These are phyloP conservation scores for Eragrostis curvula DNA, from an alignment of 176 grass and related monocot genomes.

Conservation along the genomic window DNA sequence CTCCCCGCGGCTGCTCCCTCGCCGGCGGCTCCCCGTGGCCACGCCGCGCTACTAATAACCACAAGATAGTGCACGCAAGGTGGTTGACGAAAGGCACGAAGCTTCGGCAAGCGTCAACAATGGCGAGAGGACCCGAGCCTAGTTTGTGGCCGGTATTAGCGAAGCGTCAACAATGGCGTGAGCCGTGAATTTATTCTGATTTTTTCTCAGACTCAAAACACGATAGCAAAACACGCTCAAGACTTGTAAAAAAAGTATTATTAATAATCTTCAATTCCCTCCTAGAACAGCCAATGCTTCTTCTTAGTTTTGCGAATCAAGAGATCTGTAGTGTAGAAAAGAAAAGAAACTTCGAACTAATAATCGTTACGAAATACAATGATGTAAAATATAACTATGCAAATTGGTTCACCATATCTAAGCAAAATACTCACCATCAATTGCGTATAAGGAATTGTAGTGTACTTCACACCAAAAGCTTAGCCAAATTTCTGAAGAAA, in stretches of 20 bases:
- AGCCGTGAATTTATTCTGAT: too few relatives aligned
- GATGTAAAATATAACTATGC: background rate
- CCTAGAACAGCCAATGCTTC: slow-evolving; percentile 90
- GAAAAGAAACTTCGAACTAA: slow-evolving; percentile 2
- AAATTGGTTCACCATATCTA: background rate
- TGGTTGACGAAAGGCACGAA: too few relatives aligned
- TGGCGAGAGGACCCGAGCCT: background rate
- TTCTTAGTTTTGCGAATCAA: slow-evolving; percentile 68
- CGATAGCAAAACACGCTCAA: too few relatives aligned
- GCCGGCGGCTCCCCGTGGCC: too few relatives aligned
- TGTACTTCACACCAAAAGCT: slow-evolving; percentile 99
- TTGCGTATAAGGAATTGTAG: slow-evolving; percentile 95
- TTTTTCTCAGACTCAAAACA: too few relatives aligned
- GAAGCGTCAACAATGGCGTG: too few relatives aligned
- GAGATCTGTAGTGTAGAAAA: slow-evolving; percentile 58
- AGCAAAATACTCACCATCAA: slow-evolving; percentile 62
- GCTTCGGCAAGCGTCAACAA: slow-evolving; percentile 21
- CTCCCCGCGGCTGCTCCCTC: too few relatives aligned
- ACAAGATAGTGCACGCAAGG: too few relatives aligned
- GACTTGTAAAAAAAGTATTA: too few relatives aligned
- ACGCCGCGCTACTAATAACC: too few relatives aligned
- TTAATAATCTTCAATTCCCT: too few relatives aligned
- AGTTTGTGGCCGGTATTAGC: background rate
- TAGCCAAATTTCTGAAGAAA: slow-evolving; percentile 84
- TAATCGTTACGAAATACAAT: background rate